phyloP scores from a whole-genome alignment of 352 stramenopile species.

The Pythium myriotylum region DNA sequence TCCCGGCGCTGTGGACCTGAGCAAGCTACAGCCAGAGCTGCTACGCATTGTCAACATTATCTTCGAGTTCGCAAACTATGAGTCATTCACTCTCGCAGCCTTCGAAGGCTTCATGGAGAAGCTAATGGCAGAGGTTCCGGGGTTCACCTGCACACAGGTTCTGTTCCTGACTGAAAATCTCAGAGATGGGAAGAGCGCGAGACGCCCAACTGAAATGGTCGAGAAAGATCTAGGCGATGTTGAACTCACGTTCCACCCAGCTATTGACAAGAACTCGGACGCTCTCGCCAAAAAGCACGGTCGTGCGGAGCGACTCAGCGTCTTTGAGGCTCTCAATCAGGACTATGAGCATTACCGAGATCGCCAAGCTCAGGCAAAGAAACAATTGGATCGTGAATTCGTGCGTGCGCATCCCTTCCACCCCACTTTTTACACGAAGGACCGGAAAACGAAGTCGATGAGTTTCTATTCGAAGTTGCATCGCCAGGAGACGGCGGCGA shows the following conservation, averaged over 20 bases:
- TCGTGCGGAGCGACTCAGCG: slow-evolving; percentile 52
- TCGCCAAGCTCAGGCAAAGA: slow-evolving; percentile 49
- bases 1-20: slow-evolving; percentile 41
- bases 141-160: slow-evolving; percentile 73
- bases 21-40: slow-evolving; percentile 56
- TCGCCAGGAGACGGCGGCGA: slow-evolving; percentile 19
- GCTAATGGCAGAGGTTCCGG: slow-evolving; percentile 58
- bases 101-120: slow-evolving; percentile 68
- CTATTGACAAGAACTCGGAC: slow-evolving; percentile 74
- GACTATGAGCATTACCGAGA: slow-evolving; percentile 76
- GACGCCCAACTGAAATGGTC: slow-evolving; percentile 24
- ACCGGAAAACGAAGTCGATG: slow-evolving; percentile 34
- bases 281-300: slow-evolving; percentile 65
- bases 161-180: slow-evolving; percentile 65
- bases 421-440: slow-evolving; percentile 54
- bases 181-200: slow-evolving; percentile 39
- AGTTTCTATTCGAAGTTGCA: slow-evolving; percentile 66
- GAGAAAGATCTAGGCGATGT: slow-evolving; percentile 33
- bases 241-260: slow-evolving; percentile 70
- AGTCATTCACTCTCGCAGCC: slow-evolving; percentile 38
- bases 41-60: slow-evolving; percentile 57
- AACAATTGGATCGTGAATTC: slow-evolving; percentile 64
- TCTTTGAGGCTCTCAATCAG: slow-evolving; percentile 72
- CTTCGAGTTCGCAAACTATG: slow-evolving; percentile 62
- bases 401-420: slow-evolving; percentile 64